A percentile compares a stretch with the other conserved stretches of the same genome.
These are phyloP conservation scores for Limnomonas spitsbergensis DNA, from an alignment of 139 green algal genomes.

Conservation along the genomic window DNA sequence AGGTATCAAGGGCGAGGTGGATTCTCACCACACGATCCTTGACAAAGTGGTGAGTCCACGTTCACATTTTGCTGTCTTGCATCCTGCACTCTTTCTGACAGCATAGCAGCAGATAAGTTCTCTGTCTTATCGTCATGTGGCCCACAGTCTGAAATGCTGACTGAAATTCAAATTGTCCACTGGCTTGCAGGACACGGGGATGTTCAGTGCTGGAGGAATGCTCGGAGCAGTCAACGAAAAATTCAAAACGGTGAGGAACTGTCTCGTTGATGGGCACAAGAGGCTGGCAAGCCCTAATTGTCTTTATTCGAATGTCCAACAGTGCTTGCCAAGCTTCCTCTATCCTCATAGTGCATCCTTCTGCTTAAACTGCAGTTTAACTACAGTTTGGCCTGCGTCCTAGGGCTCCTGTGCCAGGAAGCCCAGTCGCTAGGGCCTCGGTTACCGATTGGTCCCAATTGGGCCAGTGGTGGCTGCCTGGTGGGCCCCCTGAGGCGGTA, in stretches of 20 bases:
- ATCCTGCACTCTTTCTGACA: not conserved
- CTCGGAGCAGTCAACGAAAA: slow-evolving; percentile 54
- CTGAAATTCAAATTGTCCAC: not conserved
- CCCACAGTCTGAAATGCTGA: not conserved
- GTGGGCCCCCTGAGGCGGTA: no score
- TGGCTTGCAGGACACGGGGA: slow-evolving; percentile 21
- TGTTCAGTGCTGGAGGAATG: slow-evolving; percentile 45
- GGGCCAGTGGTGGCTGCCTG: no score
- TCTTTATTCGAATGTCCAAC: not conserved
- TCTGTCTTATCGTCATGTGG: not conserved
- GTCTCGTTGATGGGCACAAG: no score
- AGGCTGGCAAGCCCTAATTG: not conserved
- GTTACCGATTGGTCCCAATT: no score
- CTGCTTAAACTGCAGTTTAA: no score
- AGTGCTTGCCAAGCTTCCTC: not conserved
- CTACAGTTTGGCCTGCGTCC: no score
- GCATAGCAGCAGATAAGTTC: not conserved
- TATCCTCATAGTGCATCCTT: no score
- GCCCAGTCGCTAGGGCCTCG: no score
- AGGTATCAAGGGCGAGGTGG: slow-evolving; percentile 59
- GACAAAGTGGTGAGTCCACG: slow-evolving; percentile 60
- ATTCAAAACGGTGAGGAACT: slow-evolving; percentile 50
- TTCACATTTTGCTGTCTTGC: not conserved
- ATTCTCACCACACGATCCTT: slow-evolving; percentile 59
- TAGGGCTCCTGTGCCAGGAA: no score